A percentile compares a stretch with the other conserved stretches of the same genome.
These are phyloP conservation scores for Pythium utonaiense DNA, from an alignment of 352 stramenopile genomes.

Conservation along the genomic window DNA sequence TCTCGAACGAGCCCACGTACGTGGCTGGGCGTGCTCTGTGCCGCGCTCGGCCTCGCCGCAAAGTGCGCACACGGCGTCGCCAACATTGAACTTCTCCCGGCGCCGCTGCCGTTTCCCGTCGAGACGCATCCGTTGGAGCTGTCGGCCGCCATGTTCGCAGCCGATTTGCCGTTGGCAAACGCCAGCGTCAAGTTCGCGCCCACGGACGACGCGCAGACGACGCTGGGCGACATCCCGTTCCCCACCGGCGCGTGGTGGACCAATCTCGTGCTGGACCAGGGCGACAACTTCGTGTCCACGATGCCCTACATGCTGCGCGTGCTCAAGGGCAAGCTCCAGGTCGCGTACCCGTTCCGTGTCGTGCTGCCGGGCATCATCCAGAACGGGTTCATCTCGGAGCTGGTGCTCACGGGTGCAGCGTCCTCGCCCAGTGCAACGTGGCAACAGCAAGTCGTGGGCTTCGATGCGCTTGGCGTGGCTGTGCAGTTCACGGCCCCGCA, in stretches of 20 bases:
- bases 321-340: conserved; percentile 51
- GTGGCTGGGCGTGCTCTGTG: conserved; percentile 16
- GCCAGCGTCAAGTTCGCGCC: conserved; percentile 15
- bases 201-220: conserved; percentile 23
- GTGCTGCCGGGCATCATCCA: conserved; percentile 53
- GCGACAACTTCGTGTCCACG: conserved; percentile 50
- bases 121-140: conserved; percentile 50
- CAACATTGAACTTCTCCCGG: conserved; percentile 14
- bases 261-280: conserved; percentile 69
- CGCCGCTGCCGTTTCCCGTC: conserved; percentile 48
- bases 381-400: conserved; percentile 67
- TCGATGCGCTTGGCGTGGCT: conserved; percentile 65
- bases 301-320: conserved; percentile 70
- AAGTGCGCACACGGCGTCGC: conserved; percentile 8
- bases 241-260: conserved; percentile 81
- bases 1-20: conserved; percentile 3
- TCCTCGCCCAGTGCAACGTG: neutral
- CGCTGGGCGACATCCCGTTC: conserved; percentile 52
- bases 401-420: conserved; percentile 41
- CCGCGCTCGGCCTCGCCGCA: conserved; percentile 2
- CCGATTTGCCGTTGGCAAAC: conserved; percentile 30
- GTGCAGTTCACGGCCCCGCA: conserved; percentile 48
- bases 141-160: conserved; percentile 43
- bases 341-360: conserved; percentile 80
- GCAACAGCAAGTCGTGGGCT: conserved; percentile 58